Base-by-base conservation (phyloP, 2,329 filamentous ascomycete species). In the Seiridium cupressi region DNA sequence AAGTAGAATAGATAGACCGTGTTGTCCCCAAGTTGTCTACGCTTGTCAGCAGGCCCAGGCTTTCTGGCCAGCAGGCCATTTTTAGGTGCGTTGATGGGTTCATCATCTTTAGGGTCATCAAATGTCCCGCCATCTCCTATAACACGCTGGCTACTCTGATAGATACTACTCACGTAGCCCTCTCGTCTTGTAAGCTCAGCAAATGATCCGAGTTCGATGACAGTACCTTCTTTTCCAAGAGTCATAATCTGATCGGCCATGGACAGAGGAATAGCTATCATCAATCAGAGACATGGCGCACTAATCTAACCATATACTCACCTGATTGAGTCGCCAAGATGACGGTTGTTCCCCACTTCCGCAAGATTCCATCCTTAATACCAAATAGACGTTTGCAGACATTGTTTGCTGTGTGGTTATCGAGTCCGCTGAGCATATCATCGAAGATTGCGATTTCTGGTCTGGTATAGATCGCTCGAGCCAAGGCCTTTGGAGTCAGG, bases 331-430 rank as follows among this genome's bases (percentile, higher is more conserved):
- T 49, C 31, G 53, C 53, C 38, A 31, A 55, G 35, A 55, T 55
- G 5, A 55, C 38, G 7, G 38, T 38, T 9, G 11, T 32, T n/a
- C 13, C 10, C 36, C 31, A n/a, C 31, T 55, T 44, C 4, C 53
- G 36, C 10, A 55, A 26, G 13, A 55, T 7, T 9, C 53, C 53
- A 18, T 13, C 11, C 13, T 42, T 10, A 18, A 5, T 35, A 5
- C 53, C 38, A 9, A 11, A 55, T 46, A 10, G 63, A 55, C 18
- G 44, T 34, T 13, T 63, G 63, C 32, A 68, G 13, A 55, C 53
- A 4, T 4, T 6, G 5, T 10, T 44, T n/a, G 35, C 53, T 8
- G 53, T 55, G 11, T 42, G 56, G n/a, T 42, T 42, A 31, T 51
- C 57, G 3, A 59, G 38, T 5, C 57, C 57, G 26, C 40, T 59